Evolutionary conservation across 2,329 filamentous ascomycete genomes (phyloP), one percentile per base, ranked within the genome.

Genomic region (Penicillium sp.): DNA sequence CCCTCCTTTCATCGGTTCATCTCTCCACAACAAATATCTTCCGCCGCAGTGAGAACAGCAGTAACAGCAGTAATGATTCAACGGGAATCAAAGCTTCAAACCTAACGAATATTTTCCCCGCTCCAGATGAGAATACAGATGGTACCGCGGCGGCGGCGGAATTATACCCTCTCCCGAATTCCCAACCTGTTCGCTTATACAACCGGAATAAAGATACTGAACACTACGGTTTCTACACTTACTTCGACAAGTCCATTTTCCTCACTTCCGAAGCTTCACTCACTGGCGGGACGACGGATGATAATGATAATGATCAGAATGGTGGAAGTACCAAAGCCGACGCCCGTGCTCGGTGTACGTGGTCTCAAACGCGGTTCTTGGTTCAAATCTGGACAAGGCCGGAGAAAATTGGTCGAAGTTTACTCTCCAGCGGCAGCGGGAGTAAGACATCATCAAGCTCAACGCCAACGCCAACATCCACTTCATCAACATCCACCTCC

Each of bases 141-240:
- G 90, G 90, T 37, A 88, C 86, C 1, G 88, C 90, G 0, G 84
- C 85, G 1, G 77, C 88, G 0, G 89, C 90, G 2, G 82, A 82
- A 8, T 77, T 97, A 56, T 83, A 94, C 39, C 89, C 91, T 0
- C 78, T 82, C 7, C 83, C 88, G 0, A 74, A 79, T 0, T 74
- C 77, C 53, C 94, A 97, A 65, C 93, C 91, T 0, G 78, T 97
- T 10, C 84, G 89, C 1, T 82, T 97, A 1, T 97, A 87, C 70
- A 90, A 97, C 69, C 88, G 91, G 17, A 91, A 89, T 15, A 78
- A 89, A 23, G 76, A 82, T 2, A 87, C 87, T 0, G 93, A 97
- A 70, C 91, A 96, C 73, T 97, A 95, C 71, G 91, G 90, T 2
- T 97, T 97, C 75, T 97, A 96, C 75, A 89, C 84, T 0, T 95